These are phyloP conservation scores for Moniliella sp. DNA, from an alignment of 1,284 basidiomycete species.

Conservation along the genomic window DNA sequence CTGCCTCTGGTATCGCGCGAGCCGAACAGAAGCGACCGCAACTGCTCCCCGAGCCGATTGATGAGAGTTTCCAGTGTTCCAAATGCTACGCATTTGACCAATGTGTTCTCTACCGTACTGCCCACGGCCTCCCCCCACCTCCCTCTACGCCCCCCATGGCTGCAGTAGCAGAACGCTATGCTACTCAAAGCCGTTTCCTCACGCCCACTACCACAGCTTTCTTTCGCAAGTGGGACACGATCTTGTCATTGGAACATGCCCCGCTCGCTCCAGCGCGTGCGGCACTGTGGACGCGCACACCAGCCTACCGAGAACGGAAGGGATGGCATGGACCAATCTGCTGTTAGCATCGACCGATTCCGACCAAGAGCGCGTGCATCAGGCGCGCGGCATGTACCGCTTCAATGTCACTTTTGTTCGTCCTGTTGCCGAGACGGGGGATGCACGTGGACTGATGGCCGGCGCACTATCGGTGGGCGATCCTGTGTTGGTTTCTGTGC, in stretches of 20 bases:
- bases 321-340: too few relatives aligned
- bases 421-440: too few relatives aligned
- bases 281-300: conserved; percentile 80
- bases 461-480: conserved; percentile 61
- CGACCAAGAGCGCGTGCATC: too few relatives aligned
- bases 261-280: conserved; percentile 60
- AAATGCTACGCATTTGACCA: conserved; percentile 61
- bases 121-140: conserved; percentile 1
- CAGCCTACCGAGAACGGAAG: conserved; percentile 51
- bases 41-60: conserved; percentile 54
- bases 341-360: too few relatives aligned
- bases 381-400: too few relatives aligned
- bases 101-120: conserved; percentile 69
- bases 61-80: conserved; percentile 55
- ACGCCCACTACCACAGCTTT: conserved; percentile 62
- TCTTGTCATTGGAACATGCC: conserved; percentile 69
- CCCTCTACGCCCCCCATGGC: conserved; percentile 42
- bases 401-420: too few relatives aligned
- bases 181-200: too few relatives aligned
- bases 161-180: conserved; percentile 54
- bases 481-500: conserved; percentile 56
- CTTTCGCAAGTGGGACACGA: conserved; percentile 71
- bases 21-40: too few relatives aligned
- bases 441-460: too few relatives aligned
- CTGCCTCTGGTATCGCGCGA: too few relatives aligned